Base-by-base conservation (phyloP, 257 asterid species). In the Vinca minor region DNA sequence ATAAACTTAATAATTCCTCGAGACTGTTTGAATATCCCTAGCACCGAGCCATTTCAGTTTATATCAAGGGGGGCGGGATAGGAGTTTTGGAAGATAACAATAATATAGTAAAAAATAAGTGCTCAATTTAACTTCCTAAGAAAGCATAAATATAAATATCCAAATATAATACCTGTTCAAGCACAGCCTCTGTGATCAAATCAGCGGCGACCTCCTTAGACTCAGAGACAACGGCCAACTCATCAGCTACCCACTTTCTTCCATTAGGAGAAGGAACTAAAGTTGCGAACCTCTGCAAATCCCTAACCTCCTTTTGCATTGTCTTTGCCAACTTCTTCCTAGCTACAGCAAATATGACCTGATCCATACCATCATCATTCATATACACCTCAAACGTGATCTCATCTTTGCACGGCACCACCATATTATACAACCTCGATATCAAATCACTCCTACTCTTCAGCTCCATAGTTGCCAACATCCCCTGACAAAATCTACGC, bases 341-440 rank as follows among this genome's bases (percentile, higher is more conserved):
- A 21, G 94, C 96, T 76, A 91, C 57, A 4, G 95, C 90, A 70
- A 91, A 79, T 46, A 86, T 77, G 69, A 88, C 88, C 34, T 86
- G 94, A 78, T 91, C 98, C 98, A 86, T 91, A 14, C 86, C 82
- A 66, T 88, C 96, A 66, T 86, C 98, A 29, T 91, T 91, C 98
- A 91, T 86, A 63, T 85, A 85, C 66, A 85, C 94, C 85, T 91
- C 95, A 42, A 91, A 80, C 21, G 92, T 88, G 61, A 91, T 91
- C 87, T 91, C 98, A 73, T 91, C 96, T 72, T 83, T 91, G 75
- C 92, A 86, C 15, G 95, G 95, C 50, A 91, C 90, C 68, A 88
- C 90, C 91, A 83, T 83, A 63, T 86, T 86, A 70, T 86, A 91
- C 78, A 88, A 53, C 68, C 86, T 82, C 4, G 98, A 88, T 32